Percentiles rank a stretch among this genome's conserved stretches.
These are phyloP conservation scores for Fraxinus quadrangulata DNA, from an alignment of 257 asterid species.

Conservation along the genomic window DNA sequence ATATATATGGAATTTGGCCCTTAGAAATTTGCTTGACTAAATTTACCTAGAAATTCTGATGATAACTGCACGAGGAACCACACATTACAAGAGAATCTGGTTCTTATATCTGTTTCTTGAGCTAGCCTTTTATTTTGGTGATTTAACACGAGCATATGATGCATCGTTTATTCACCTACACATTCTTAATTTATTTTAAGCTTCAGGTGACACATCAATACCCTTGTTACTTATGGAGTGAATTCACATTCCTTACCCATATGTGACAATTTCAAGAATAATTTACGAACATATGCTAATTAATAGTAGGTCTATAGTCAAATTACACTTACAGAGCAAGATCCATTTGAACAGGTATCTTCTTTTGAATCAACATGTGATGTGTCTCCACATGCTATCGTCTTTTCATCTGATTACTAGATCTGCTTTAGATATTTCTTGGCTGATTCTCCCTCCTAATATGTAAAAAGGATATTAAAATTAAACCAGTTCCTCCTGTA, in stretches of 20 bases:
- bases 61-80: not conserved
- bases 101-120: not conserved
- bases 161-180: not conserved
- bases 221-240: not conserved
- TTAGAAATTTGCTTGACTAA: not conserved
- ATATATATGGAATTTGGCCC: not conserved
- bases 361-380: not conserved
- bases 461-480: not conserved
- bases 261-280: not conserved
- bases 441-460: not conserved
- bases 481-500: not conserved
- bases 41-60: not conserved
- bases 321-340: not conserved
- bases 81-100: not conserved
- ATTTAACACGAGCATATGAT: not conserved
- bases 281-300: not conserved
- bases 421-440: conserved; percentile 12
- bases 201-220: not conserved
- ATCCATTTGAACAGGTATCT: not conserved
- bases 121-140: not conserved
- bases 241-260: not conserved
- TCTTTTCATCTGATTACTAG: conserved; percentile 6
- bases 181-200: not conserved
- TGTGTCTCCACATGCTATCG: not conserved
- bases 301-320: not conserved